Evolutionary conservation across 768 basidiomycete species (phyloP), one percentile per base, ranked within the genome.

Genomic region (Myochromella boudieri): DNA sequence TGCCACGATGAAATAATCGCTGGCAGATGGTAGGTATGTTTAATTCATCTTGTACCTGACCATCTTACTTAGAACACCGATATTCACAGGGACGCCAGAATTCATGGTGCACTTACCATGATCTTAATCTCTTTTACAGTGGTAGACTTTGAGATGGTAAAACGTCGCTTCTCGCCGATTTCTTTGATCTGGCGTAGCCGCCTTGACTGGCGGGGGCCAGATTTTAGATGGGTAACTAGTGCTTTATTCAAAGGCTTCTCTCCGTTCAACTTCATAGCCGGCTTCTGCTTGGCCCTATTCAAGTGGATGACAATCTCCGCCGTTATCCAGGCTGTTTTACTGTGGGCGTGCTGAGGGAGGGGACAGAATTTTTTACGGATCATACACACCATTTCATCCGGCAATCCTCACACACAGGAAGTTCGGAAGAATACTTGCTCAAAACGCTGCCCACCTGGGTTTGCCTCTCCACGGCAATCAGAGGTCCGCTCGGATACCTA

Each of bases 81-180:
- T 17, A 26, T 39, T 43, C 9, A 17, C 27, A 15, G n/a, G 42
- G 24, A 43, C 22, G 15, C 25, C 21, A 25, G 28, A 24, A 40
- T 57, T n/a, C 11, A 40, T 45, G 3, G 27, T 22, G 11, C 25
- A 64, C 79, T 48, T 47, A 89, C 85, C 72, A 79, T 74, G 44
- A 87, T 59, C 64, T 91, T 91, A 56, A 92, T 79, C 12, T 91
- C 88, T 61, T 85, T 90, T 41, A 93, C 75, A 0, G 85, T 82
- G 52, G 79, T 89, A 24, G 65, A 60, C 62, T 87, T 91, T 34
- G 70, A 68, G 36, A 92, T 74, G 9, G 67, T 74, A 39, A 89
- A 59, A 53, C 66, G 77, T 48, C 72, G 74, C 52, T 69, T 67
- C 55, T 77, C 77, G 6, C 72, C 77, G 21, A 69, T 60, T 44